A percentile compares a stretch with the other conserved stretches of the same genome.
Evolutionary conservation across 148 eudicot genomes (phyloP).

Genomic region (Fagopyrum esculentum): DNA sequence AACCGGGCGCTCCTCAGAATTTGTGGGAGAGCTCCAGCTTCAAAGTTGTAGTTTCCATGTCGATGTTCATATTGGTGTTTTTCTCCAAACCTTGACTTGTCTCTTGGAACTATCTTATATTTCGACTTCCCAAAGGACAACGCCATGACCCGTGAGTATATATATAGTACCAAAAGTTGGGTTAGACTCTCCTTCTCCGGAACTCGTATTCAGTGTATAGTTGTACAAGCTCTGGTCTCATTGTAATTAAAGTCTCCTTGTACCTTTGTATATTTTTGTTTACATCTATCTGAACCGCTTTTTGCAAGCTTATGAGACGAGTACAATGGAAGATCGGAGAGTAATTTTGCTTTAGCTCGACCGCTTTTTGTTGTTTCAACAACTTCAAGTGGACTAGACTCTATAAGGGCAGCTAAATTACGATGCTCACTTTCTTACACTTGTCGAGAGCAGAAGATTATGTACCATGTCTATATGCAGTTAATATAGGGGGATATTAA

Average conservation of each 20-base stretch:
- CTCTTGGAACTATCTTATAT: not conserved
- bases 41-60: constrained; percentile 72
- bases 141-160: not conserved
- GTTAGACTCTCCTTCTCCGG: not conserved
- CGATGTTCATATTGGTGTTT: constrained; percentile 71
- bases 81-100: constrained; percentile 53
- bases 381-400: too few species aligned
- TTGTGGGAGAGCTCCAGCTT: constrained; percentile 82
- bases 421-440: too few species aligned
- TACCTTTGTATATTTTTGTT: not conserved
- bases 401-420: too few species aligned
- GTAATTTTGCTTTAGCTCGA: too few species aligned
- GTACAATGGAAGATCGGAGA: too few species aligned
- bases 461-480: too few species aligned
- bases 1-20: constrained; percentile 21
- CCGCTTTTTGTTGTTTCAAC: too few species aligned
- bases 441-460: too few species aligned
- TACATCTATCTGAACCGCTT: not conserved
- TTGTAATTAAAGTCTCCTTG: constrained; percentile 3
- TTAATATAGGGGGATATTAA: too few species aligned
- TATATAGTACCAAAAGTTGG: not conserved
- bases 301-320: too few species aligned
- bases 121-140: not conserved
- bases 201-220: not conserved
- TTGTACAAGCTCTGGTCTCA: constrained; percentile 3